Percentiles rank a stretch among this genome's conserved stretches.
phyloP scores from a whole-genome alignment of 1,284 basidiomycete species.

The Apiotrichum porosum region DNA sequence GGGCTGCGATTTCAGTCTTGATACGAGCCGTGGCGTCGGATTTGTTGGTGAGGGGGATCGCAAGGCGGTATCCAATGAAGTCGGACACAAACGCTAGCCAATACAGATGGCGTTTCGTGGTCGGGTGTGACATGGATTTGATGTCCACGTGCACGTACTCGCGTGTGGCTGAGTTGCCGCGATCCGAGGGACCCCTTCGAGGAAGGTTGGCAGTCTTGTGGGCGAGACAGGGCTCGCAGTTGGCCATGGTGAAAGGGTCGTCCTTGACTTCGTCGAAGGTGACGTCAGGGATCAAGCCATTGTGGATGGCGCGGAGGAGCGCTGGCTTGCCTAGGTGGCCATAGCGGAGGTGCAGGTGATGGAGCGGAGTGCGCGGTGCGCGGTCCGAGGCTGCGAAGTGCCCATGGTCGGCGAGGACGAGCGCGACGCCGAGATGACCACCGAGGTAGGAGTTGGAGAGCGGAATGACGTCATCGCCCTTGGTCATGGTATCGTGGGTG shows the following conservation, averaged over 20 bases:
- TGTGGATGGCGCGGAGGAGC: background rate
- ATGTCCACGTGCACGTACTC: slow-evolving; percentile 4
- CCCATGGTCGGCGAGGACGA: too few relatives aligned
- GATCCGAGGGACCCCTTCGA: background rate
- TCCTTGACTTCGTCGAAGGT: background rate
- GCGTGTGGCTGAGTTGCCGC: background rate
- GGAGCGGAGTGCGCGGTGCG: background rate
- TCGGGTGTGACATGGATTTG: background rate
- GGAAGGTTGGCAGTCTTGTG: background rate
- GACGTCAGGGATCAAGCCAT: background rate
- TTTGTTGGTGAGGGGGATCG: slow-evolving; percentile 1
- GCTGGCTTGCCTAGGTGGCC: background rate
- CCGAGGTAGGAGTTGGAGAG: background rate
- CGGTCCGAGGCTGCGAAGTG: too few relatives aligned
- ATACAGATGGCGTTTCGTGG: background rate
- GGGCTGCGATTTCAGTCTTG: background rate
- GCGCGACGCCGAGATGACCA: background rate
- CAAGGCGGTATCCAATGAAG: background rate
- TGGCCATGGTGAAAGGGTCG: background rate
- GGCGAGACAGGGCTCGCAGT: background rate
- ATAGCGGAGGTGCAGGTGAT: background rate
- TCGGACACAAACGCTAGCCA: background rate
- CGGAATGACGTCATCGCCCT: background rate
- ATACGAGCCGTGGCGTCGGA: background rate
- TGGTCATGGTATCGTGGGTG: background rate